Evolutionary conservation across 148 eudicot species (phyloP), one percentile per base, ranked within the genome.

Genomic region (Bassia scoparia): DNA sequence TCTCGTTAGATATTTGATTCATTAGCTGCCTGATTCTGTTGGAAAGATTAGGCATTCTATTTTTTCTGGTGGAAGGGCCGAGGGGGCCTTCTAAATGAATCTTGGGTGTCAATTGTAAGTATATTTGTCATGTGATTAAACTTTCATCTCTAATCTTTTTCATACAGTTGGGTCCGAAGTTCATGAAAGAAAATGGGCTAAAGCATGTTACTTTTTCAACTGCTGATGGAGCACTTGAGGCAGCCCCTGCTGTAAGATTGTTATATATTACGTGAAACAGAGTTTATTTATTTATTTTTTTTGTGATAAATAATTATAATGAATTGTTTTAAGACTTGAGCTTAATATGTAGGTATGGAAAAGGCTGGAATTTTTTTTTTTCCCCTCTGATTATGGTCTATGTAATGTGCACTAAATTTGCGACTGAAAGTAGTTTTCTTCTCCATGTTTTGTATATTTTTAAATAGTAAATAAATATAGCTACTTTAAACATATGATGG

Each of bases 201-300:
- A 74, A 87, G 79, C 83, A 91, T 81, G 99, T 86, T 46, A 56
- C 82, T 7, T 95, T 92, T 81, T 92, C 97, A 50, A 88, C 97
- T 64, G 97, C 97, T 67, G 99, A 92, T 87, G 99, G 99, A 74
- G 99, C 97, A 74, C 84, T 95, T 27, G 99, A 95, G 82, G 99
- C 99, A 69, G 99, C 99, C 80, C 99, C 99, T 70, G 99, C 99
- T 64, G 99, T 95, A 76, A 87, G 96, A 31, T 63, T 71, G 33
- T 70, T n/a, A 13, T n/a, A 52, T 70, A 29, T 26, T 70, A 50
- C 29, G 31, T 41, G 62, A 54, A 21, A 53, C 7, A n/a, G 13
- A 33, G 31, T n/a, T 4, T 41, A 41, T 41, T 6, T 41, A 14
- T 41, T n/a, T n/a, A n/a, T n/a, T n/a, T n/a, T n/a, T n/a, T n/a